Evolutionary conservation across 1,139 yeast genomes (phyloP).

Genomic region (Lodderomyces oxycetoniae): DNA sequence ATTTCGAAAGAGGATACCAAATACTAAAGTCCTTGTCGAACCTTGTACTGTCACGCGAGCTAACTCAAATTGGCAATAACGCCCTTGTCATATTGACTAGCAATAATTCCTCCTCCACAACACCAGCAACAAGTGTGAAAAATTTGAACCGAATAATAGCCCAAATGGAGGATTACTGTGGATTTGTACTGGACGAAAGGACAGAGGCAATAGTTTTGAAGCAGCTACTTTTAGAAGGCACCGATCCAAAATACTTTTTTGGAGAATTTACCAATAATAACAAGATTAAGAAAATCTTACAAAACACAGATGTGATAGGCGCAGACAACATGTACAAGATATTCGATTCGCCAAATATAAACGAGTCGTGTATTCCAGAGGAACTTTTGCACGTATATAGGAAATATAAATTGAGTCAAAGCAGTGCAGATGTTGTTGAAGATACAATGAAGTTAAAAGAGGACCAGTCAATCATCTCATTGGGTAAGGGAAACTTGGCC

Average conservation of each 20-base stretch:
- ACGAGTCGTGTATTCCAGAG: constrained; percentile 29
- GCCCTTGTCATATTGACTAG: constrained; percentile 35
- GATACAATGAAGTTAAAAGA: constrained; percentile 25
- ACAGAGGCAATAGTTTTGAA: constrained; percentile 43
- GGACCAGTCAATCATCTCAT: constrained; percentile 26
- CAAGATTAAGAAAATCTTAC: constrained; percentile 38
- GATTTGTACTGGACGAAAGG: constrained; percentile 37
- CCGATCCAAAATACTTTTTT: constrained; percentile 5
- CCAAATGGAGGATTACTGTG: constrained; percentile 25
- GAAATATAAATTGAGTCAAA: constrained; percentile 14
- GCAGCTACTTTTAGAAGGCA: constrained; percentile 13
- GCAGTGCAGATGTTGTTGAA: constrained; percentile 14
- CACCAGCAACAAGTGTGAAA: constrained; percentile 18
- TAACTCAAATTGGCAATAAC: constrained; percentile 33
- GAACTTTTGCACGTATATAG: constrained; percentile 31
- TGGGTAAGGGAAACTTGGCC: constrained; percentile 47
- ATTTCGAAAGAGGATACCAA: constrained; percentile 66
- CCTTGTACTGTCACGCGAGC: constrained; percentile 27
- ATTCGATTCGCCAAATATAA: constrained; percentile 23
- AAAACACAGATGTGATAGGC: constrained; percentile 67
- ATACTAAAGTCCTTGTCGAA: constrained; percentile 54
- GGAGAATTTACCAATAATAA: constrained; percentile 5
- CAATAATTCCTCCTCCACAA: constrained; percentile 18
- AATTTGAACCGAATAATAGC: constrained; percentile 28
- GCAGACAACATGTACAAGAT: constrained; percentile 50